Percentiles rank a stretch among this genome's conserved stretches.
phyloP scores from a whole-genome alignment of 129 eudicot species.

The Artemisia annua region DNA sequence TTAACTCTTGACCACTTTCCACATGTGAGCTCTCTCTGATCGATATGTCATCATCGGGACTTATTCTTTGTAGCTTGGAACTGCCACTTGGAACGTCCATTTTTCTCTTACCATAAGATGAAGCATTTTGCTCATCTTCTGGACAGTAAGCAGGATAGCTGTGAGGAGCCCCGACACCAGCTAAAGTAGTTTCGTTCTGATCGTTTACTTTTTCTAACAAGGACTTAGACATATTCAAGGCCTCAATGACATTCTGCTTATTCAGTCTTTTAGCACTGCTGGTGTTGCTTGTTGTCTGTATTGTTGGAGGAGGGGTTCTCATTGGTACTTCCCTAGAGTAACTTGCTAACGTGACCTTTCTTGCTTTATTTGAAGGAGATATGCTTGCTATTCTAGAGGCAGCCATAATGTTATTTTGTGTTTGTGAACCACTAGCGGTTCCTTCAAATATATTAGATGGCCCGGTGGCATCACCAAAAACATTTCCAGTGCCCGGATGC shows the following conservation, averaged over 20 bases:
- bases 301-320: conserved; percentile 36
- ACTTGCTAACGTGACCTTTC: conserved; percentile 26
- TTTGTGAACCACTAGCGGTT: conserved; percentile 21
- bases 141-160: conserved; percentile 4
- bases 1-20: conserved; percentile 20
- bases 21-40: conserved; percentile 6
- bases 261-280: conserved; percentile 27
- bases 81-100: conserved; percentile 31
- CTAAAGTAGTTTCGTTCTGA: background rate
- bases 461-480: conserved; percentile 23
- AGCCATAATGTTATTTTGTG: conserved; percentile 28
- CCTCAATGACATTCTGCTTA: conserved; percentile 26
- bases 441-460: conserved; percentile 24
- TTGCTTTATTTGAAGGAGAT: conserved; percentile 39
- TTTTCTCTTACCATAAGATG: conserved; percentile 45
- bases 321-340: conserved; percentile 36
- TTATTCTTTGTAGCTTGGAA: conserved; percentile 38
- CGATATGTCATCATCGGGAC: conserved; percentile 10
- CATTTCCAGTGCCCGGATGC: conserved; percentile 3
- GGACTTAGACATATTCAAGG: conserved; percentile 27
- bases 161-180: background rate
- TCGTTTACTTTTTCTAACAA: conserved; percentile 25
- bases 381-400: conserved; percentile 35
- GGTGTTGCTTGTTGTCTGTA: conserved; percentile 22
- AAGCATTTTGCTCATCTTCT: conserved; percentile 31